Conservation (phyloP, 1,284 basidiomycete genomes). For the Pseudozyma thailandica region DNA sequence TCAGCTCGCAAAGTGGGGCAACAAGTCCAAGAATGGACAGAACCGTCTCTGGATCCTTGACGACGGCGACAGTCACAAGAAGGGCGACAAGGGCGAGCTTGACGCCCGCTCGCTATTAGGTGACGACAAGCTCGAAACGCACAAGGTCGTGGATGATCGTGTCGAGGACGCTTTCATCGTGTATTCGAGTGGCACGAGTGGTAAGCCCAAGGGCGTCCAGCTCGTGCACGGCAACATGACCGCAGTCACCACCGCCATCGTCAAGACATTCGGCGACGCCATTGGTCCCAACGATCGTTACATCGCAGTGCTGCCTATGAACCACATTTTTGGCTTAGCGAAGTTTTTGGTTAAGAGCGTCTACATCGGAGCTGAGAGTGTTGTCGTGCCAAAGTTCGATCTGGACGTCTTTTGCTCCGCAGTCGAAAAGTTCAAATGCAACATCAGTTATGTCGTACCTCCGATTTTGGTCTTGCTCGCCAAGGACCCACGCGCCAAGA, state of each 20-base stretch:
- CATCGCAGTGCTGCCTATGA: slow-evolving; percentile 56
- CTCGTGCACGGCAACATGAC: slow-evolving; percentile 63
- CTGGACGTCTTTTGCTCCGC: slow-evolving; percentile 77
- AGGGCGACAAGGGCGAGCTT: slow-evolving; percentile 44
- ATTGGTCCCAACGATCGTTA: slow-evolving; percentile 42
- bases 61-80: slow-evolving; percentile 55
- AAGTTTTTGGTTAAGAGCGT: slow-evolving; percentile 76
- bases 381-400: slow-evolving; percentile 80
- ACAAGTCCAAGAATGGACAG: slow-evolving; percentile 42
- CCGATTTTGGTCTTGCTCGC: slow-evolving; percentile 81
- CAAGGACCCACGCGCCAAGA: slow-evolving; percentile 79
- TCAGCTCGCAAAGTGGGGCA: slow-evolving; percentile 36
- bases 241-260: slow-evolving; percentile 46
- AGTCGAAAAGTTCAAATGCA: slow-evolving; percentile 77
- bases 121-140: slow-evolving; percentile 36
- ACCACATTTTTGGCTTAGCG: slow-evolving; percentile 69
- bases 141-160: slow-evolving; percentile 45
- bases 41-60: slow-evolving; percentile 61
- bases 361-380: slow-evolving; percentile 73
- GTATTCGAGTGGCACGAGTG: slow-evolving; percentile 64
- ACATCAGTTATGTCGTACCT: slow-evolving; percentile 79
- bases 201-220: slow-evolving; percentile 66
- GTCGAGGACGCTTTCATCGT: slow-evolving; percentile 55
- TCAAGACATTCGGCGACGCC: slow-evolving; percentile 29
- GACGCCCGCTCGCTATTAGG: slow-evolving; percentile 50